Percentiles rank a stretch among this genome's conserved stretches.
These are phyloP conservation scores for Plasmodium sp. DNA, from an alignment of 169 alveolate genomes.

Conservation along the genomic window DNA sequence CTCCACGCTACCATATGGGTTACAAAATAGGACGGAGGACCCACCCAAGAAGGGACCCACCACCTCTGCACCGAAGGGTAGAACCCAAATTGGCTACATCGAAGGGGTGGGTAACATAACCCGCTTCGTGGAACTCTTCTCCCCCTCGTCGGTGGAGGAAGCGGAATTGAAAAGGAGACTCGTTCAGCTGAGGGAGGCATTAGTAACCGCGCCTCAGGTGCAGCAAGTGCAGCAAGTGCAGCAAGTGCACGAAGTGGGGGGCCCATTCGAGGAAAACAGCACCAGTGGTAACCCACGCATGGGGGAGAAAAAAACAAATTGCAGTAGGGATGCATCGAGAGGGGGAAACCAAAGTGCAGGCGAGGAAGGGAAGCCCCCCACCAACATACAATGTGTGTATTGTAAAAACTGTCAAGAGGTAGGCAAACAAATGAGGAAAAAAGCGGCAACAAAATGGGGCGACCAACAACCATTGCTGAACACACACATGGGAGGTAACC, in stretches of 20 bases:
- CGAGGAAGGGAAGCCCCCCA: neutral
- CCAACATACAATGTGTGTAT: neutral
- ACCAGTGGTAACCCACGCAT: neutral
- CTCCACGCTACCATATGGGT: neutral
- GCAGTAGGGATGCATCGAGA: neutral
- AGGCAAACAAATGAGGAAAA: neutral
- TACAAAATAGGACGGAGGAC: neutral
- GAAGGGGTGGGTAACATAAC: conserved; percentile 18
- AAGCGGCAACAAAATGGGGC: neutral
- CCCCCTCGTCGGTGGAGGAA: neutral
- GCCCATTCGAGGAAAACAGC: neutral
- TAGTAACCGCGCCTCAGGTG: neutral
- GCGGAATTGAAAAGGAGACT: conserved; percentile 1
- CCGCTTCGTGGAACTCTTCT: neutral
- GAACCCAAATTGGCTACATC: conserved; percentile 8
- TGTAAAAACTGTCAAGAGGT: neutral
- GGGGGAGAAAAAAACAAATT: neutral
- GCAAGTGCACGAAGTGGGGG: no score
- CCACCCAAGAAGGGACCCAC: neutral
- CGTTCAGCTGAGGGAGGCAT: neutral
- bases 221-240: no score
- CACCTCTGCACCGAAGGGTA: neutral
- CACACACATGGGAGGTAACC: neutral
- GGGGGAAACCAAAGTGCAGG: neutral
- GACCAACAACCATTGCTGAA: neutral